Evolutionary conservation across 192 early-diverging fungal genomes (phyloP).

Genomic region (Umbelopsis vinacea): DNA sequence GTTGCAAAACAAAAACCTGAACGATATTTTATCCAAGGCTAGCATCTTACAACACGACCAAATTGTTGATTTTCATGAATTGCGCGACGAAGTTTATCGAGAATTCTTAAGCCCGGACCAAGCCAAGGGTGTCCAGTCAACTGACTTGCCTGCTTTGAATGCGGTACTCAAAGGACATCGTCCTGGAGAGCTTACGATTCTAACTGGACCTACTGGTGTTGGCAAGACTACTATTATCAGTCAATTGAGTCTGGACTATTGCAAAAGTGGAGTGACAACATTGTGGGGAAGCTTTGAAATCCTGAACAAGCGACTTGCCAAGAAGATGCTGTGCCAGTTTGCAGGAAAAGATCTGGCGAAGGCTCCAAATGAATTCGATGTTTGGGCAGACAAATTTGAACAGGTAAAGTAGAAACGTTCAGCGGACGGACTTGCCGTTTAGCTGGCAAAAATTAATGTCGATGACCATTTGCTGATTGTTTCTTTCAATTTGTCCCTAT

Average conservation of each 20-base stretch:
- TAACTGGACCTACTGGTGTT: constrained; percentile 70
- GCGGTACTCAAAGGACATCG: constrained; percentile 68
- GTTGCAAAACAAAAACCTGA: constrained; percentile 43
- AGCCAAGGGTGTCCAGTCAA: constrained; percentile 64
- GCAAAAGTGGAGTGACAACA: constrained; percentile 67
- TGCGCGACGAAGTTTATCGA: constrained; percentile 65
- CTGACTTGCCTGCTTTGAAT: constrained; percentile 66
- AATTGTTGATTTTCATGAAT: constrained; percentile 62
- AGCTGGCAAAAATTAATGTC: no score
- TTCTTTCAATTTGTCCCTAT: not conserved
- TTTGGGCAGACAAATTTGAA: constrained; percentile 66
- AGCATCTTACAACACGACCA: constrained; percentile 65
- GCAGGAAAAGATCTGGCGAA: constrained; percentile 58
- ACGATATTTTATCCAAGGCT: constrained; percentile 45
- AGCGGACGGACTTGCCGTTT: no score
- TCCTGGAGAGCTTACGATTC: constrained; percentile 69
- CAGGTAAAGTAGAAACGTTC: constrained; percentile 38
- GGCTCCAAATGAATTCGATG: constrained; percentile 54
- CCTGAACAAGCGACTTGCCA: constrained; percentile 66
- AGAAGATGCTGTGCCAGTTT: constrained; percentile 71
- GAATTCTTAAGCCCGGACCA: constrained; percentile 69
- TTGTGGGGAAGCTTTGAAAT: constrained; percentile 83
- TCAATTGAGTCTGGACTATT: constrained; percentile 73
- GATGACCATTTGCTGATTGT: not conserved
- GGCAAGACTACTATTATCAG: constrained; percentile 77